These are phyloP conservation scores for Aspergillus campestris DNA, from an alignment of 495 filamentous ascomycete species.

Conservation along the genomic window DNA sequence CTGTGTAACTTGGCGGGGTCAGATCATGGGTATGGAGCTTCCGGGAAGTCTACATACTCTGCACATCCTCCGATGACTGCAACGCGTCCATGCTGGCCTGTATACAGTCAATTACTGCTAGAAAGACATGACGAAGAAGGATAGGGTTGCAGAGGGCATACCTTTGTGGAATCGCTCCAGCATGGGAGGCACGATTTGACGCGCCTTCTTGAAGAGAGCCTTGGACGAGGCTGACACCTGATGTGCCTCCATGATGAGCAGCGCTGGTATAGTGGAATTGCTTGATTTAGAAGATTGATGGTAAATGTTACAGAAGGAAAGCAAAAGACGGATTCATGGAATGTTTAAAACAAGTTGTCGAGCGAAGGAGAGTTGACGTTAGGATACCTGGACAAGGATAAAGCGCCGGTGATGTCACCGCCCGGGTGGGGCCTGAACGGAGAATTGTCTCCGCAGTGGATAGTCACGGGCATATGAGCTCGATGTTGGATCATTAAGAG, in stretches of 20 bases:
- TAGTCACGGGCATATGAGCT: too few species aligned
- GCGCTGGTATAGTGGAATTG: not conserved
- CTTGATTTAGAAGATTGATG: not conserved
- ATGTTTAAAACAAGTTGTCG: not conserved
- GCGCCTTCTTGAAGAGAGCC: slow-evolving; percentile 70
- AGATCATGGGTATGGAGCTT: slow-evolving; percentile 6
- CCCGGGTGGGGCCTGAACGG: slow-evolving; percentile 25
- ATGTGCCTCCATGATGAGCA: slow-evolving; percentile 28
- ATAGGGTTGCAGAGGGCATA: slow-evolving; percentile 19
- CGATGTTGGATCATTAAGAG: too few species aligned
- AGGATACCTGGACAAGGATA: slow-evolving; percentile 8
- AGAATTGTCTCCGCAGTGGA: not conserved
- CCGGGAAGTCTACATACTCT: slow-evolving; percentile 44
- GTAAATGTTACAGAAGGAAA: not conserved
- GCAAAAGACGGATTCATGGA: not conserved
- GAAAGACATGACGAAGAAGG: too few species aligned
- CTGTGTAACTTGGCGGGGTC: slow-evolving; percentile 62
- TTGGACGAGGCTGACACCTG: slow-evolving; percentile 53
- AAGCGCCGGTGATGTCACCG: slow-evolving; percentile 36
- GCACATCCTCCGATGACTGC: slow-evolving; percentile 92
- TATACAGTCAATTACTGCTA: slow-evolving; percentile 2
- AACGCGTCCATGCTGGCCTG: slow-evolving; percentile 86
- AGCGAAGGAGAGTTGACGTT: not conserved
- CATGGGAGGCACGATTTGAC: slow-evolving; percentile 90
- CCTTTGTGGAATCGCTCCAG: slow-evolving; percentile 97